Evolutionary conservation across 139 green algal genomes (phyloP), one percentile per base, ranked within the genome.

Genomic region (Pedinophyceae sp.): DNA sequence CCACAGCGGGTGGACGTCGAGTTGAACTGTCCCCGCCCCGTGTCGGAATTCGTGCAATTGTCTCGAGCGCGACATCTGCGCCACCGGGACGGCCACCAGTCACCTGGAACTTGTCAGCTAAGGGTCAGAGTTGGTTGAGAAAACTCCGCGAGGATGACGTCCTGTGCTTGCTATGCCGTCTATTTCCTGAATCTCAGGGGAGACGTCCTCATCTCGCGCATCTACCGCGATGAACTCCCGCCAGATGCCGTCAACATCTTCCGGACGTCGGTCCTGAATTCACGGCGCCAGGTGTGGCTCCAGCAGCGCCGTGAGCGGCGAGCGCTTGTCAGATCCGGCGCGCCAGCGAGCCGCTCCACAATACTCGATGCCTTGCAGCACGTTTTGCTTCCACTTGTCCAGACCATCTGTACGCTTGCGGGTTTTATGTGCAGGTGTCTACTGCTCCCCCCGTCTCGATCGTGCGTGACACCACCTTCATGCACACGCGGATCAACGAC

Each of bases 181-280:
- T 97, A 94, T 54, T 91, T 97, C 49, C 60, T 97, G 18, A 95
- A 93, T 54, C 65, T 92, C 0, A 67, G 80, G 5, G 89, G 89
- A 3, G 89, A 97, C 53, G 76, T 97, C 4, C 61, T 97, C 2
- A 86, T 97, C 25, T 77, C 92, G 49, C 66, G 89, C 0, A 62
- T 69, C 7, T 97, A 95, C 64, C 67, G 88, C 20, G 87, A 95
- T 60, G 87, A 94, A 58, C 73, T 95, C 2, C 85, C 85, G 82
- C 93, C 50, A 72, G 27, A 48, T 53, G 19, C 27, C 5, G 24
- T 3, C 30, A 48, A 50, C 43, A 49, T 78, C 20, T 97, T 97
- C 60, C 59, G 84, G 2, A 83, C 78, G 4, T 67, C 93, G 28
- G 90, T 97, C 38, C 51, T 97, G 3, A 84, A 94, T n/a, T n/a